phyloP scores from a whole-genome alignment of 805 yeast species.

The Spathaspora girioi region DNA sequence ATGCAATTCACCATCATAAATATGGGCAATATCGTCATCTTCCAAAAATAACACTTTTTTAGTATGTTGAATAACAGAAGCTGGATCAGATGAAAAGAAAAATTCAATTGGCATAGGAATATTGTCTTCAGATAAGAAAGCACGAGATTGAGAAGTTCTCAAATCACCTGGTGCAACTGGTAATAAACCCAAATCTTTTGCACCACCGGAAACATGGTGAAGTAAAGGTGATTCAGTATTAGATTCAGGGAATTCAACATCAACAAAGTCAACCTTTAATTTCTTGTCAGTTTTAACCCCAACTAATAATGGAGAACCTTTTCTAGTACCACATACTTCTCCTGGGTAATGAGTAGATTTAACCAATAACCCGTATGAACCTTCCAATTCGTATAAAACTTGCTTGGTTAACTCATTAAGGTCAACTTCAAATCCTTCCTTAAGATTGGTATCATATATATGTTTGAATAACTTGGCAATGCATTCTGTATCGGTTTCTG shows the following conservation, averaged over 20 bases:
- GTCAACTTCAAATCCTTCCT: conserved; percentile 76
- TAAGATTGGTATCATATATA: conserved; percentile 71
- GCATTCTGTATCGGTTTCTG: conserved; percentile 97
- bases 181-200: conserved; percentile 33
- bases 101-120: conserved; percentile 92
- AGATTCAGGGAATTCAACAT: conserved; percentile 89
- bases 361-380: conserved; percentile 94
- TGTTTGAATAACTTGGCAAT: conserved; percentile 94
- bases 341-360: conserved; percentile 91
- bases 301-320: conserved; percentile 94
- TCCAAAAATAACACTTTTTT: conserved; percentile 94
- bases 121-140: conserved; percentile 92
- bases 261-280: conserved; percentile 96
- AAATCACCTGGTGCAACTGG: conserved; percentile 57
- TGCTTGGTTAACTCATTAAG: conserved; percentile 90
- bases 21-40: conserved; percentile 98
- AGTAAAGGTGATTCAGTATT: conserved; percentile 13
- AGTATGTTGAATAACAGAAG: conserved; percentile 94
- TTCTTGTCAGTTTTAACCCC: conserved; percentile 97
- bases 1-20: conserved; percentile 96
- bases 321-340: conserved; percentile 94
- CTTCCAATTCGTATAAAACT: conserved; percentile 89
- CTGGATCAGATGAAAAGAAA: conserved; percentile 94
- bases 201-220: conserved; percentile 11
- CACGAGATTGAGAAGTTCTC: conserved; percentile 92